Conservation (phyloP, 495 filamentous ascomycete genomes). For the Hyaloscypha finlandica region DNA sequence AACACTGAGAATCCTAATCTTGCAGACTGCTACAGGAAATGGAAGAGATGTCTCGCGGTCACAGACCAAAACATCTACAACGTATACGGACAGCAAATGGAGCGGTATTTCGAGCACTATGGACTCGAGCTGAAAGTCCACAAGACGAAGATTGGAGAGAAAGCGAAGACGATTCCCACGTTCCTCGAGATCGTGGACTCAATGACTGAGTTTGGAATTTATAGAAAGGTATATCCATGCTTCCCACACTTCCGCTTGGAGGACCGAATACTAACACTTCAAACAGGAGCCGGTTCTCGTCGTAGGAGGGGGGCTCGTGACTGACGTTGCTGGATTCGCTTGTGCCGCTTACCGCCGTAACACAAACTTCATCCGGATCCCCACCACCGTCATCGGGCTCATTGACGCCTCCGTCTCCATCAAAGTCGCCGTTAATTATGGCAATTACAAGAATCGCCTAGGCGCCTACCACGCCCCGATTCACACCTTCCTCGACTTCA, state of each 20-base stretch:
- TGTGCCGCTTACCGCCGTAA: slow-evolving; percentile 57
- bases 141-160: slow-evolving; percentile 65
- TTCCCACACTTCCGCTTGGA: background rate
- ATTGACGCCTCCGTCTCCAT: slow-evolving; percentile 68
- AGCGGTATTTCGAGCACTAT: slow-evolving; percentile 57
- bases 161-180: slow-evolving; percentile 63
- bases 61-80: slow-evolving; percentile 63
- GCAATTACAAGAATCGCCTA: slow-evolving; percentile 65
- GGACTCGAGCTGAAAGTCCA: slow-evolving; percentile 57
- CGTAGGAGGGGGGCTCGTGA: slow-evolving; percentile 64
- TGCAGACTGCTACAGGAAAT: slow-evolving; percentile 57
- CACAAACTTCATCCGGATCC: slow-evolving; percentile 59
- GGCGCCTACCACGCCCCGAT: slow-evolving; percentile 68
- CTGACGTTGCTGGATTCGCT: slow-evolving; percentile 67
- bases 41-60: slow-evolving; percentile 59
- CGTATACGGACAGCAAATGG: slow-evolving; percentile 59
- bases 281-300: slow-evolving; percentile 62
- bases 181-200: slow-evolving; percentile 61
- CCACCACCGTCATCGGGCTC: slow-evolving; percentile 66
- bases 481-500: slow-evolving; percentile 67
- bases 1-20: slow-evolving; percentile 50
- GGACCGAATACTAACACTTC: slow-evolving; percentile 16
- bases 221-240: slow-evolving; percentile 49
- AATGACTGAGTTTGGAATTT: slow-evolving; percentile 67
- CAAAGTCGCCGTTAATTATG: slow-evolving; percentile 67